A percentile compares a stretch with the other conserved stretches of the same genome.
Evolutionary conservation across 768 basidiomycete genomes (phyloP).

Genomic region (Tricholoma sp.): DNA sequence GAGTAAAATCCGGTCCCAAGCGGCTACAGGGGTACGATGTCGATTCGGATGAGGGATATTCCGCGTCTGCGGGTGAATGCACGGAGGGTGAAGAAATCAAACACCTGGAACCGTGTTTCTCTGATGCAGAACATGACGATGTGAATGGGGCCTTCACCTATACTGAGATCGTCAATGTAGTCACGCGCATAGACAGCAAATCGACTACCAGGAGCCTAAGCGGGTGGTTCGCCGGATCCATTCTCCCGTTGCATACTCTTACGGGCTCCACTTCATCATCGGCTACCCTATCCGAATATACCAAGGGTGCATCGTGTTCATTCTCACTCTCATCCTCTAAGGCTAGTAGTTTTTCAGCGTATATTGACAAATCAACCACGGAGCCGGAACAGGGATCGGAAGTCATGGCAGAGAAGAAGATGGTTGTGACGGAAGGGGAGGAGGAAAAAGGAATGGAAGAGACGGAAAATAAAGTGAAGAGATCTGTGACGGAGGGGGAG

Average conservation of each 20-base stretch:
- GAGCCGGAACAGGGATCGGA: background rate
- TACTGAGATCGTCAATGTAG: background rate
- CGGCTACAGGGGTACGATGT: slow-evolving; percentile 34
- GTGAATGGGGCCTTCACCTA: slow-evolving; percentile 13
- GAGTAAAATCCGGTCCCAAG: slow-evolving; percentile 13
- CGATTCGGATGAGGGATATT: slow-evolving; percentile 32
- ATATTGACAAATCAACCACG: background rate
- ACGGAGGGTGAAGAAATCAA: slow-evolving; percentile 12
- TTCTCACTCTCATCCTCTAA: background rate
- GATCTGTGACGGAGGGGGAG: background rate
- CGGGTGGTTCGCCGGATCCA: background rate
- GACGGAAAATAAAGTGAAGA: background rate
- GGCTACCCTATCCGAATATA: background rate
- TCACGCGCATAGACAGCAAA: background rate
- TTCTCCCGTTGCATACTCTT: background rate
- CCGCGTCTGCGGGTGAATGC: slow-evolving; percentile 16
- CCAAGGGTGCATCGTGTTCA: background rate
- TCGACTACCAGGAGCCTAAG: background rate
- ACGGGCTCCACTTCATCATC: background rate
- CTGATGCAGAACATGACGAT: slow-evolving; percentile 17
- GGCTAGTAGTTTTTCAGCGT: background rate
- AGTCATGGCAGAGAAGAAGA: background rate
- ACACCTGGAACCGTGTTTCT: slow-evolving; percentile 14
- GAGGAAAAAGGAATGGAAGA: background rate
- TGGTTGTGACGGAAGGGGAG: background rate